Conservation (phyloP, 2,329 filamentous ascomycete genomes). For the Pezizomycotina sp. region DNA sequence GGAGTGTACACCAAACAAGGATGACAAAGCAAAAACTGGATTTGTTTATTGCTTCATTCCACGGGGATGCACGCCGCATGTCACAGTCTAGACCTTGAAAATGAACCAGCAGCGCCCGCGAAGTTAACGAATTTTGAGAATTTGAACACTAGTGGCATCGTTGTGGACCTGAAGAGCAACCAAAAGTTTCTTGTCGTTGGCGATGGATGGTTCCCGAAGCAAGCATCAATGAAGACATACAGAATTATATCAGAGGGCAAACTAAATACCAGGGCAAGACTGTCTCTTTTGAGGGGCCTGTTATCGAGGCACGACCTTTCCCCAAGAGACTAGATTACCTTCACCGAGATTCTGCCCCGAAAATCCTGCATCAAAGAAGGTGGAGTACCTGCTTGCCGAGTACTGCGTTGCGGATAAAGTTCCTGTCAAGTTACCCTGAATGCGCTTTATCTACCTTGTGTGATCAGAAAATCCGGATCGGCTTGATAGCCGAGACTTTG, state of each 20-base stretch:
- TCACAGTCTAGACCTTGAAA: too few species aligned
- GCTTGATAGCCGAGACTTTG: neutral
- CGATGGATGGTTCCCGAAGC: too few species aligned
- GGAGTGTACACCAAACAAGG: neutral
- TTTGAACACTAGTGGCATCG: too few species aligned
- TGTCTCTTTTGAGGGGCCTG: conserved; percentile 13
- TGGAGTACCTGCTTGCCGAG: conserved; percentile 16
- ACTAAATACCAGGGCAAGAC: conserved; percentile 14
- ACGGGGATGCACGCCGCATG: too few species aligned
- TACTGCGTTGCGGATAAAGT: conserved; percentile 11
- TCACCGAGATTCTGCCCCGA: conserved; percentile 14
- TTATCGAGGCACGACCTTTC: conserved; percentile 20
- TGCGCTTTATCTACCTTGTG: conserved; percentile 50
- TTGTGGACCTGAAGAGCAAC: too few species aligned
- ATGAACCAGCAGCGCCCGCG: too few species aligned
- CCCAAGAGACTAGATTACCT: conserved; percentile 20
- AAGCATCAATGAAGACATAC: too few species aligned
- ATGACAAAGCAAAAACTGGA: too few species aligned
- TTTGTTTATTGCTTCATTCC: too few species aligned
- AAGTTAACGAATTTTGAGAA: too few species aligned
- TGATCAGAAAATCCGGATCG: conserved; percentile 37
- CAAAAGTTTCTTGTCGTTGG: too few species aligned
- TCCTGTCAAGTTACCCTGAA: conserved; percentile 29
- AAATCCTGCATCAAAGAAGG: conserved; percentile 6
- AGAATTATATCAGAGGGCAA: too few species aligned